Evolutionary conservation across 176 grass and related monocot species (phyloP).

Genomic region (Metroxylon sagu): DNA sequence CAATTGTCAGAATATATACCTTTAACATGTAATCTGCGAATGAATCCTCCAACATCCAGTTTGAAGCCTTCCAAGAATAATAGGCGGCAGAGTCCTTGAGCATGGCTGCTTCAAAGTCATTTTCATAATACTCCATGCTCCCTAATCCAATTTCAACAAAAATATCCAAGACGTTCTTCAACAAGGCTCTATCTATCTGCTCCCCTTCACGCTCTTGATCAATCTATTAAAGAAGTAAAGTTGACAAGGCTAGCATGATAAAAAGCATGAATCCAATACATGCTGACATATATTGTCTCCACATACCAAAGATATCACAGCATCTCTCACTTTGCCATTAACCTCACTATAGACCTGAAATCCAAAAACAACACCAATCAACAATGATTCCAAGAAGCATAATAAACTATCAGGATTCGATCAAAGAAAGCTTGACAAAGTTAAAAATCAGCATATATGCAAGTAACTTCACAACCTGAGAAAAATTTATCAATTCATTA

Average conservation of each 20-base stretch:
- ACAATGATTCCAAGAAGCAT: conserved; percentile 3
- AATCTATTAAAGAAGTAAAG: conserved; percentile 28
- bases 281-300: not conserved
- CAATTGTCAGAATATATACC: conserved; percentile 23
- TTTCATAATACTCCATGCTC: conserved; percentile 51
- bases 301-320: conserved; percentile 70
- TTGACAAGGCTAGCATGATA: too few relatives aligned
- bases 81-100: conserved; percentile 63
- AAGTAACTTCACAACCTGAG: conserved; percentile 83
- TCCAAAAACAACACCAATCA: conserved; percentile 1
- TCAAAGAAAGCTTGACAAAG: not conserved
- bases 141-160: conserved; percentile 71
- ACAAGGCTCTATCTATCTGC: conserved; percentile 60
- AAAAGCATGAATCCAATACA: too few relatives aligned
- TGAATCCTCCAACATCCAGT: conserved; percentile 36
- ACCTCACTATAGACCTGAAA: conserved; percentile 66
- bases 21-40: conserved; percentile 76
- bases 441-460: not conserved
- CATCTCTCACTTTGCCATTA: conserved; percentile 72
- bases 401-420: not conserved
- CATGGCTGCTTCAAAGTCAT: conserved; percentile 82
- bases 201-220: conserved; percentile 67
- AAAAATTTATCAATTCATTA: not conserved
- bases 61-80: conserved; percentile 67
- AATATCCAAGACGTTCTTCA: conserved; percentile 83